Evolutionary conservation across 345 rosid genomes (phyloP).

Genomic region (Linum usitatissimum): DNA sequence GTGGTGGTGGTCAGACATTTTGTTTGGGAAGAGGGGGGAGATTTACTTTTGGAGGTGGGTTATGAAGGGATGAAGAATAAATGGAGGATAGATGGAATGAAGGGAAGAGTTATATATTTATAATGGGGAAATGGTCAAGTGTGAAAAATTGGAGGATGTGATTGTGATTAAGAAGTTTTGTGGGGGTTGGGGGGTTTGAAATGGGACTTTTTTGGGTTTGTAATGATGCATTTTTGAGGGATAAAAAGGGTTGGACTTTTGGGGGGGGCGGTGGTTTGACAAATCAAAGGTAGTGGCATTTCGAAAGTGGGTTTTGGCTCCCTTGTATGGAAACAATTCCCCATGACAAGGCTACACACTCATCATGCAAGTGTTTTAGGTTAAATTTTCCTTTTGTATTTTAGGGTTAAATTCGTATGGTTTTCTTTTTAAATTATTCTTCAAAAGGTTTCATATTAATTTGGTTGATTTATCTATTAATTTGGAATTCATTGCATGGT

Average conservation of each 20-base stretch:
- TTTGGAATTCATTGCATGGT: no score
- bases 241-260: not conserved
- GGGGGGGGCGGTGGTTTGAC: not conserved
- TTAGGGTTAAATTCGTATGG: no score
- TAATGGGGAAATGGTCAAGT: not conserved
- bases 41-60: not conserved
- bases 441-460: no score
- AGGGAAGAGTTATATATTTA: not conserved
- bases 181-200: not conserved
- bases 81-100: not conserved
- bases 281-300: not conserved
- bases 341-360: not conserved
- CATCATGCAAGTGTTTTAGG: not conserved
- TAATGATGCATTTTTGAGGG: not conserved
- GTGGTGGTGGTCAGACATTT: not conserved
- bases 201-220: not conserved
- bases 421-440: no score
- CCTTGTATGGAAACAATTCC: not conserved
- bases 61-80: not conserved
- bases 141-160: not conserved
- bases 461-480: no score
- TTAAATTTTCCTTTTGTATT: no score
- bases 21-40: not conserved
- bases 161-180: not conserved
- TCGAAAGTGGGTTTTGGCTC: not conserved